These are phyloP conservation scores for Debaryomycetaceae sp. DNA, from an alignment of 1,139 yeast species.

Conservation along the genomic window DNA sequence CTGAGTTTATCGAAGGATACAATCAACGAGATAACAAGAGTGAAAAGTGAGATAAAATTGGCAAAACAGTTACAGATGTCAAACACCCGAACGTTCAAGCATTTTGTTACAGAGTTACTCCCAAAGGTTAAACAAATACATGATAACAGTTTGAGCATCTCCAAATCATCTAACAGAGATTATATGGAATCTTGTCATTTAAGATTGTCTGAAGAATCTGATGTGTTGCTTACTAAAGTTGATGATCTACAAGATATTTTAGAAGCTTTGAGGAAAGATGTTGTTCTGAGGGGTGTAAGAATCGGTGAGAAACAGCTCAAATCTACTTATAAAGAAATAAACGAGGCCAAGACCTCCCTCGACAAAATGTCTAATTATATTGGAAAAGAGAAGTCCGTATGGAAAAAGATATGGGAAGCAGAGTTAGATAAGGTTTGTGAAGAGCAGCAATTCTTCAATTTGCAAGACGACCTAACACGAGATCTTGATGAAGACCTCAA, in stretches of 20 bases:
- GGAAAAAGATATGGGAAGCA: constrained; percentile 92
- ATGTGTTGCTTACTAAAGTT: constrained; percentile 67
- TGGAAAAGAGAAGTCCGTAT: constrained; percentile 66
- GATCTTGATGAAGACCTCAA: constrained; percentile 80
- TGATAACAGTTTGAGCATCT: constrained; percentile 38
- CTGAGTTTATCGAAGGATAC: background rate
- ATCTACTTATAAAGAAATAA: constrained; percentile 62
- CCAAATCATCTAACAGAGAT: constrained; percentile 51
- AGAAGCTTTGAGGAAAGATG: constrained; percentile 88
- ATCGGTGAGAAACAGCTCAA: constrained; percentile 74
- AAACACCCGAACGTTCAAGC: constrained; percentile 41
- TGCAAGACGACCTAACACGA: constrained; percentile 81
- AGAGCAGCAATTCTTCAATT: constrained; percentile 86
- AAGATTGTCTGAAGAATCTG: constrained; percentile 75
- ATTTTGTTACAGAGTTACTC: constrained; percentile 43
- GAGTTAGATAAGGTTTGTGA: constrained; percentile 89
- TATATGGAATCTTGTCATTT: constrained; percentile 78
- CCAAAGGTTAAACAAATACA: constrained; percentile 49
- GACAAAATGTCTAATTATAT: constrained; percentile 60
- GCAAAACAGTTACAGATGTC: constrained; percentile 57
- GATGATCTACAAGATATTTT: constrained; percentile 92
- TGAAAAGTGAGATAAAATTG: constrained; percentile 59
- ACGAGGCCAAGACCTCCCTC: constrained; percentile 52
- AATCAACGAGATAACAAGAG: constrained; percentile 9
- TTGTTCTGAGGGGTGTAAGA: constrained; percentile 86